These are phyloP conservation scores for Dissophora ornata DNA, from an alignment of 192 early-diverging fungal species.

Conservation along the genomic window DNA sequence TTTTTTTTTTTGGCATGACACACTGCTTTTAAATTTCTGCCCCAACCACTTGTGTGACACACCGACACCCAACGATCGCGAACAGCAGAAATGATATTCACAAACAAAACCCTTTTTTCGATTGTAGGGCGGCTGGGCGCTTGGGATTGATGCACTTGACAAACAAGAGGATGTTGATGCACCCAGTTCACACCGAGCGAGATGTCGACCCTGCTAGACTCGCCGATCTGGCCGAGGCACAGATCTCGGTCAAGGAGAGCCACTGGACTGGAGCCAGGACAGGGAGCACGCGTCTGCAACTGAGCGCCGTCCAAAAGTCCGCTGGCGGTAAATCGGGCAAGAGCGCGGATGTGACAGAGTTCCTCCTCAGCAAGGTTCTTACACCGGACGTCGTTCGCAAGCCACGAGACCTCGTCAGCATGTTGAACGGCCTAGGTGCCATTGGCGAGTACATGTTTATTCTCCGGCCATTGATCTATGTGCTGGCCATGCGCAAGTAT, in stretches of 20 bases:
- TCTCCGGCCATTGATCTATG: slow-evolving; percentile 87
- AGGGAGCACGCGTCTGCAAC: slow-evolving; percentile 36
- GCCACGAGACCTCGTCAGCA: slow-evolving; percentile 76
- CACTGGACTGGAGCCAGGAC: slow-evolving; percentile 58
- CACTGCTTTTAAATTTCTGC: background rate
- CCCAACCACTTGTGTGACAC: slow-evolving; percentile 42
- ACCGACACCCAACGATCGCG: slow-evolving; percentile 22
- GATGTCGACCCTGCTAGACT: slow-evolving; percentile 71
- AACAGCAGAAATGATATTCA: background rate
- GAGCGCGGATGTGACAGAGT: slow-evolving; percentile 61
- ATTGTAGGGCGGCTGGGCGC: slow-evolving; percentile 40
- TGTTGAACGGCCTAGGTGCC: slow-evolving; percentile 61
- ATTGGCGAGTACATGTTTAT: slow-evolving; percentile 86
- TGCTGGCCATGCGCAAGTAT: slow-evolving; percentile 78
- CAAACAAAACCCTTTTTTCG: background rate
- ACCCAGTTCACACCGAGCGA: slow-evolving; percentile 70
- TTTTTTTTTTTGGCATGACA: no score
- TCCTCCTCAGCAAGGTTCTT: slow-evolving; percentile 63
- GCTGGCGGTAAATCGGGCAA: slow-evolving; percentile 26
- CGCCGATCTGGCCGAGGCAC: slow-evolving; percentile 26
- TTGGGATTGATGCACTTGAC: slow-evolving; percentile 64
- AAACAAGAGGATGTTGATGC: slow-evolving; percentile 67
- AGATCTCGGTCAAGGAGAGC: slow-evolving; percentile 34
- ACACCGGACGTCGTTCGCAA: slow-evolving; percentile 73
- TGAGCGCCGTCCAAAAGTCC: slow-evolving; percentile 47